Percentiles rank a stretch among this genome's conserved stretches.
Evolutionary conservation across 2,329 filamentous ascomycete genomes (phyloP).

Genomic region (Colletotrichum falcatum): DNA sequence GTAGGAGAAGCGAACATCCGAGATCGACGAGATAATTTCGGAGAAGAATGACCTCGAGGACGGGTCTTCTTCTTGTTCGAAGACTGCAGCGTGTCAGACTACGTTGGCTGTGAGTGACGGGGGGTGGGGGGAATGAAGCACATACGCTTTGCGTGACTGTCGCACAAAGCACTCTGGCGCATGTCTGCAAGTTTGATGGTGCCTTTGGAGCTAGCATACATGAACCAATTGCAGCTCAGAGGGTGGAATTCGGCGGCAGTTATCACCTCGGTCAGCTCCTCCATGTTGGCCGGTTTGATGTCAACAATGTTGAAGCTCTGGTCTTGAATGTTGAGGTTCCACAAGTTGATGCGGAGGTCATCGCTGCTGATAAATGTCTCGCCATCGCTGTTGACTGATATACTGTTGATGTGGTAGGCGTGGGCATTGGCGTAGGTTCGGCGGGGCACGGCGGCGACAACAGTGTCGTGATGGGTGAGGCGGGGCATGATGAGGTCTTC

Average conservation of each 20-base stretch:
- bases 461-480: constrained; percentile 97
- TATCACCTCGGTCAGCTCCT: constrained; percentile 98
- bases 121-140: constrained; percentile 41
- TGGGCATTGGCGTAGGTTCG: constrained; percentile 98
- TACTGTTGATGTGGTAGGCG: constrained; percentile 99
- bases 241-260: constrained; percentile 98
- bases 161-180: constrained; percentile 95
- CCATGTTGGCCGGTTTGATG: constrained; percentile 99
- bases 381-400: constrained; percentile 99
- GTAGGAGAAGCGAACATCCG: constrained; percentile 96
- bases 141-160: constrained; percentile 94
- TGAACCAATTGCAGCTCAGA: constrained; percentile 98
- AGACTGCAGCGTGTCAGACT: constrained; percentile 69
- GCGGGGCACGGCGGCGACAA: constrained; percentile 94
- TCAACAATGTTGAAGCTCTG: constrained; percentile 99
- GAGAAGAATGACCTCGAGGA: constrained; percentile 98
- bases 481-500: constrained; percentile 92
- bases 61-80: constrained; percentile 98
- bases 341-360: constrained; percentile 96
- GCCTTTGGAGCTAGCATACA: constrained; percentile 99
- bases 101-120: neutral
- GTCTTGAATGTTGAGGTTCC: constrained; percentile 99
- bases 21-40: constrained; percentile 99
- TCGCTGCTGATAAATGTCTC: constrained; percentile 99
- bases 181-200: constrained; percentile 99